Evolutionary conservation across 2,329 filamentous ascomycete species (phyloP).

Genomic region (Alternaria alternata): DNA sequence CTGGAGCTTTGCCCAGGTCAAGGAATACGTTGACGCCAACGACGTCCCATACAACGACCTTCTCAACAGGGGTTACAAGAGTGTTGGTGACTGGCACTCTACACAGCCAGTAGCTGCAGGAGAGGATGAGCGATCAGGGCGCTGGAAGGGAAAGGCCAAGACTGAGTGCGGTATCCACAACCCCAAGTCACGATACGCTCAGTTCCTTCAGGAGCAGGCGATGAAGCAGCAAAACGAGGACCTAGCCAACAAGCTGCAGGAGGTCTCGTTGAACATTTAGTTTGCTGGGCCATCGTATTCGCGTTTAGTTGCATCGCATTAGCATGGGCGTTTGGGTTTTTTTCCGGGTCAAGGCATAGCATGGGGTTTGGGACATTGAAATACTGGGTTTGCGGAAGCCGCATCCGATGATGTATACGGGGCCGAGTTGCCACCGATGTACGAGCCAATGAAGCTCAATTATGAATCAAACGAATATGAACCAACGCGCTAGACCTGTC

Average conservation of each 20-base stretch:
- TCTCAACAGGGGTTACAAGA: constrained; percentile 95
- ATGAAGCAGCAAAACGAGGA: constrained; percentile 61
- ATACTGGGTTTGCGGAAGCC: constrained; percentile 11
- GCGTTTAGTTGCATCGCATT: constrained; percentile 20
- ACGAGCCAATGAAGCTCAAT: constrained; percentile 21
- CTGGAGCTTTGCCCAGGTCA: constrained; percentile 91
- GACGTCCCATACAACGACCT: constrained; percentile 93
- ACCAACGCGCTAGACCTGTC: constrained; percentile 3
- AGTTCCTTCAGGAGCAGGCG: constrained; percentile 80
- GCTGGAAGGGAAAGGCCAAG: constrained; percentile 96
- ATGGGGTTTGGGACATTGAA: constrained; percentile 16
- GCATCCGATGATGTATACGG: constrained; percentile 21
- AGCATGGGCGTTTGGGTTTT: constrained; percentile 50
- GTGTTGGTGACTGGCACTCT: constrained; percentile 97
- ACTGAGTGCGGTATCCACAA: constrained; percentile 99
- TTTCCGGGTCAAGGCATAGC: constrained; percentile 17
- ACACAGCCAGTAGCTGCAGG: constrained; percentile 87
- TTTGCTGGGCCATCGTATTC: constrained; percentile 10
- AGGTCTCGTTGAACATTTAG: constrained; percentile 35
- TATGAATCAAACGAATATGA: constrained; percentile 18
- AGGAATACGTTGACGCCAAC: constrained; percentile 84
- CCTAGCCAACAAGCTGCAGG: constrained; percentile 42
- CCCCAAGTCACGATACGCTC: constrained; percentile 90
- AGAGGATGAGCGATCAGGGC: constrained; percentile 93
- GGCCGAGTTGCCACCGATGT: constrained; percentile 35